Evolutionary conservation across 768 basidiomycete genomes (phyloP).

Genomic region (Suillus discolor): DNA sequence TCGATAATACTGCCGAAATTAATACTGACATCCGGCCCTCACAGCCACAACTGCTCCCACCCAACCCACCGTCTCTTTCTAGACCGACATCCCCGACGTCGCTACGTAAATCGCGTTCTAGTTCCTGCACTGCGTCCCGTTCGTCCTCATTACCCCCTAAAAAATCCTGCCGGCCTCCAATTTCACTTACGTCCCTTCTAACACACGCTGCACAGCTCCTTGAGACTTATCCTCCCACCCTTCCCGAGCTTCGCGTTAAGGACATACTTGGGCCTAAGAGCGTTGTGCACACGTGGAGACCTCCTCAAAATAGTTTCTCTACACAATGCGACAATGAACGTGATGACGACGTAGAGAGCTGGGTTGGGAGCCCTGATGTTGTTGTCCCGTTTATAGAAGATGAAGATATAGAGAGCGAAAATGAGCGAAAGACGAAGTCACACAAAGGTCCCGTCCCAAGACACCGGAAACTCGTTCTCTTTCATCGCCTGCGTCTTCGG

Average conservation of each 20-base stretch:
- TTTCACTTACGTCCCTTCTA: conserved; percentile 55
- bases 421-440: conserved; percentile 24
- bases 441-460: not conserved
- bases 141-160: conserved; percentile 1
- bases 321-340: conserved; percentile 5
- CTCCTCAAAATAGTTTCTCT: conserved; percentile 27
- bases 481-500: conserved; percentile 15
- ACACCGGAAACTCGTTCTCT: conserved; percentile 11
- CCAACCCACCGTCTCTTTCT: conserved; percentile 3
- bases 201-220: conserved; percentile 60
- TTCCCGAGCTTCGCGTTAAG: conserved; percentile 53
- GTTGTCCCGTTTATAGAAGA: conserved; percentile 44
- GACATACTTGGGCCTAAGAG: conserved; percentile 80
- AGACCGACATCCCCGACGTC: not conserved
- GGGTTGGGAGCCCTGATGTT: conserved; percentile 56
- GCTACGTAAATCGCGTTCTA: conserved; percentile 6
- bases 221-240: conserved; percentile 57
- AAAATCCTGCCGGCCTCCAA: conserved; percentile 22
- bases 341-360: conserved; percentile 61
- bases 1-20: conserved; percentile 1
- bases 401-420: conserved; percentile 41
- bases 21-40: conserved; percentile 10
- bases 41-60: not conserved
- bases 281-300: conserved; percentile 74
- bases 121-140: not conserved